A percentile compares a stretch with the other conserved stretches of the same genome.
phyloP scores from a whole-genome alignment of 306 rosid species.

The Lagenaria siceraria region DNA sequence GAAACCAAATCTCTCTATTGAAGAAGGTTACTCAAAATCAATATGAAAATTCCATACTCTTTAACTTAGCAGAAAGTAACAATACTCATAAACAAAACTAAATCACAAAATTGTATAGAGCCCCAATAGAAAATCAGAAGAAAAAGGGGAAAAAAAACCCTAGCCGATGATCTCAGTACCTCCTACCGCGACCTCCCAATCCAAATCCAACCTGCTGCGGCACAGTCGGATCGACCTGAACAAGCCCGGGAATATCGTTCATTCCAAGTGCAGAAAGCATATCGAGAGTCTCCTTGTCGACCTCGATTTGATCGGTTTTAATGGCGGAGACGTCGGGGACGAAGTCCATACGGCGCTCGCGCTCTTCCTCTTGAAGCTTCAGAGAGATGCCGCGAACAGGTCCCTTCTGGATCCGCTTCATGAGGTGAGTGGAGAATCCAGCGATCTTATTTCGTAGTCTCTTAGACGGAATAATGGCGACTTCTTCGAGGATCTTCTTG shows the following conservation, averaged over 20 bases:
- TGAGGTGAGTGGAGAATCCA: conserved; percentile 9
- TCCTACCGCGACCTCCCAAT: conserved; percentile 31
- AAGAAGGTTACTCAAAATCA: not conserved
- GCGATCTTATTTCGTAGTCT: conserved; percentile 10
- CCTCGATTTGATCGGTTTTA: conserved; percentile 1
- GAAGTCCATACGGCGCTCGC: conserved; percentile 9
- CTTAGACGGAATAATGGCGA: conserved; percentile 7
- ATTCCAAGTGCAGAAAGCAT: conserved; percentile 4
- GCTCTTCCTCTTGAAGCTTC: conserved; percentile 1
- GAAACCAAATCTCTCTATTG: not conserved
- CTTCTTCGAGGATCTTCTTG: conserved; percentile 9
- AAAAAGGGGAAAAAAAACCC: not conserved
- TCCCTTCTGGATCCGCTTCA: conserved; percentile 2
- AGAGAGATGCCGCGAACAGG: not conserved
- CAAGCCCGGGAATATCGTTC: conserved; percentile 2
- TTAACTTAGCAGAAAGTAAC: not conserved
- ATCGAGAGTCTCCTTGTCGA: conserved; percentile 3
- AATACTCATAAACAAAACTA: not conserved
- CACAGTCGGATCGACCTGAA: conserved; percentile 4
- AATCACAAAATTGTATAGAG: not conserved
- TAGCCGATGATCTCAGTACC: conserved; percentile 14
- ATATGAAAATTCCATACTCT: not conserved
- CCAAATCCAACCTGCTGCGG: conserved; percentile 16
- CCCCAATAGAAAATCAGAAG: not conserved
- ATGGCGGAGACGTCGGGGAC: conserved; percentile 1